Base-by-base conservation (phyloP, 169 alveolate species). In the Perkinsus marinus region DNA sequence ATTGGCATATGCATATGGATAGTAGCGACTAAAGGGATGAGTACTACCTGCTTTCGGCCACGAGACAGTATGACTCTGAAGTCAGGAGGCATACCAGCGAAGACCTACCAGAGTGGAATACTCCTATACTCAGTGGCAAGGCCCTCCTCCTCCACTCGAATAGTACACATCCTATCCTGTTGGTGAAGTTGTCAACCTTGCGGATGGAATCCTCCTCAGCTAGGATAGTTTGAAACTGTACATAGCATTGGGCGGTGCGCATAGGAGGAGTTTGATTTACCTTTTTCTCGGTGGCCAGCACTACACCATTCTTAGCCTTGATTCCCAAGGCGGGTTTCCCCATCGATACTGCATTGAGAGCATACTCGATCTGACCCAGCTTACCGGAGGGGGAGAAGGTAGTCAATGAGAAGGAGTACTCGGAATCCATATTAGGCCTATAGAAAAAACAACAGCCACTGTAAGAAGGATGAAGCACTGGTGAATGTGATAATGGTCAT, bases 51-150 rank as follows among this genome's bases (percentile, higher is more conserved):
- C 43, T 89, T 89, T 39, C 43, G 43, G 91, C 68, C 68, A 39
- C 68, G 57, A 69, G 94, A 92, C 39, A 98, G 93, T 39, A 98
- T 95, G 16, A 98, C 98, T 37, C 99, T 95, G 95, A 97, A 98
- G 94, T 99, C 99, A 22, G 99, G 99, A 2, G 99, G 99, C 98
- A 99, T 96, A 34, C 99, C 99, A 34, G 99, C 98, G 93, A 43
- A 98, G 97, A 91, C 96, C 97, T 37, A 99, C 99, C 30, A 97
- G 95, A 57, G 26, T n/a, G n/a, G n/a, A n/a, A n/a, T n/a, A n/a
- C n/a, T n/a, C n/a, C n/a, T n/a, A n/a, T n/a, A n/a, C n/a, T n/a
- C n/a, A n/a, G n/a, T n/a, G n/a, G n/a, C n/a, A n/a, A n/a, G n/a
- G n/a, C n/a, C n/a, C n/a, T n/a, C n/a, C n/a, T n/a, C n/a, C n/a